These are phyloP conservation scores for Herpetospermum pedunculosum DNA, from an alignment of 306 rosid species.

Conservation along the genomic window DNA sequence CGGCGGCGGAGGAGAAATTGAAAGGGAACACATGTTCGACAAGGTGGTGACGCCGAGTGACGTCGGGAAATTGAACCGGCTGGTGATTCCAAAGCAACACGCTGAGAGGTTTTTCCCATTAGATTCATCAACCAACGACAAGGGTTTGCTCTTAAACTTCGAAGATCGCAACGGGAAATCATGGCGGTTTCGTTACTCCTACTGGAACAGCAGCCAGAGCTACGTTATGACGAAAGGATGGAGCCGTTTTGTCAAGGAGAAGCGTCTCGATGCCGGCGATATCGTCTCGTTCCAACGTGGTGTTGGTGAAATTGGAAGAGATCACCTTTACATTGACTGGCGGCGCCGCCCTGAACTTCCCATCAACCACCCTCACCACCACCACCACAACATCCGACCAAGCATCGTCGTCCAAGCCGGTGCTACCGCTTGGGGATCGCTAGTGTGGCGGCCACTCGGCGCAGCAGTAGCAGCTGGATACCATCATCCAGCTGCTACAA, in stretches of 20 bases:
- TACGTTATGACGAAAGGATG: conserved; percentile 98
- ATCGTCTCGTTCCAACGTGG: conserved; percentile 81
- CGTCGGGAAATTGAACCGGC: conserved; percentile 34
- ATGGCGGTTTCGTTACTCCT: conserved; percentile 88
- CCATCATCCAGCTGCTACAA: not conserved
- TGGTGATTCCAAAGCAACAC: conserved; percentile 41
- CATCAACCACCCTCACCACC: conserved; percentile 8
- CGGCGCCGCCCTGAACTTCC: conserved; percentile 37
- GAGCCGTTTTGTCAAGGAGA: conserved; percentile 92
- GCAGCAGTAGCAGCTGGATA: not conserved
- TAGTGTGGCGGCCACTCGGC: conserved; percentile 23
- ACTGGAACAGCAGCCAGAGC: conserved; percentile 98
- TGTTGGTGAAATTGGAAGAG: conserved; percentile 35
- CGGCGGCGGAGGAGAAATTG: not conserved
- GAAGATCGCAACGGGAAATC: conserved; percentile 69
- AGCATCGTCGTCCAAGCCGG: conserved; percentile 1
- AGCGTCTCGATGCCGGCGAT: conserved; percentile 85
- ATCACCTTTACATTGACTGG: conserved; percentile 74
- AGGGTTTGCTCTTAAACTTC: conserved; percentile 60
- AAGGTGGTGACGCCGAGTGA: conserved; percentile 45
- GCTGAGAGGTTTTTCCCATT: conserved; percentile 37
- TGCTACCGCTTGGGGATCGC: conserved; percentile 18
- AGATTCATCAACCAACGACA: conserved; percentile 64
- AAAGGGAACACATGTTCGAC: conserved; percentile 40
- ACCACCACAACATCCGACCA: conserved; percentile 4